Percentiles rank a stretch among this genome's conserved stretches.
Evolutionary conservation across 2,329 filamentous ascomycete genomes (phyloP).

Genomic region (Akanthomyces uredinophilus): DNA sequence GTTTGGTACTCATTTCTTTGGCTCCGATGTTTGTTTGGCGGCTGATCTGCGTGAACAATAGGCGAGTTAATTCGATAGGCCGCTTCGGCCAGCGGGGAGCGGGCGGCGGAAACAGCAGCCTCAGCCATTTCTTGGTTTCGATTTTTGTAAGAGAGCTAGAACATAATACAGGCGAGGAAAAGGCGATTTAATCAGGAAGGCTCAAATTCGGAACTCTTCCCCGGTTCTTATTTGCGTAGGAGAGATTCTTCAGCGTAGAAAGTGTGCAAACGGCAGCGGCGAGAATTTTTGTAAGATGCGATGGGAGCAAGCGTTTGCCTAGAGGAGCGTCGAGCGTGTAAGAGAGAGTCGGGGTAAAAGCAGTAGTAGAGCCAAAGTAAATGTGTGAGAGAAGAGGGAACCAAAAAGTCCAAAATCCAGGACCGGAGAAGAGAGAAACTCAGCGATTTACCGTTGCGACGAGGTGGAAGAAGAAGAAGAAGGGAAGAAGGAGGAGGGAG

Average conservation of each 20-base stretch:
- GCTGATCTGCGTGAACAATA: conserved; percentile 24
- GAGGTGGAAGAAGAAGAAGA: conserved; percentile 10
- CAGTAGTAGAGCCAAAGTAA: conserved; percentile 6
- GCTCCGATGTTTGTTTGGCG: conserved; percentile 27
- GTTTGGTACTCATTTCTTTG: conserved; percentile 15
- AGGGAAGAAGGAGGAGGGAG: conserved; percentile 11
- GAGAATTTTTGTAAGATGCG: conserved; percentile 5
- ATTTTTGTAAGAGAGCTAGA: conserved; percentile 25
- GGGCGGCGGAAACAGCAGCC: conserved; percentile 25
- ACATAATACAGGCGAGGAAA: conserved; percentile 28
- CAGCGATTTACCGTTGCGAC: background rate
- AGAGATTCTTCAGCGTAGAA: background rate
- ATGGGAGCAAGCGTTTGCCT: background rate
- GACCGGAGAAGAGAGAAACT: conserved; percentile 15
- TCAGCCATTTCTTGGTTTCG: conserved; percentile 28
- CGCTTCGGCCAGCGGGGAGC: conserved; percentile 43
- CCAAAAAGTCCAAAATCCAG: background rate
- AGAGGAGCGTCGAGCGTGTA: conserved; percentile 5
- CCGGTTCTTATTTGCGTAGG: background rate
- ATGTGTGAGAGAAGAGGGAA: background rate
- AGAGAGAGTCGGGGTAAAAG: background rate
- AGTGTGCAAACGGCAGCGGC: conserved; percentile 4
- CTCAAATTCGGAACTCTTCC: background rate
- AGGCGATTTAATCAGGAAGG: background rate
- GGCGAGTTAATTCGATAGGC: conserved; percentile 42